Evolutionary conservation across 148 eudicot species (phyloP).

Genomic region (Selenicereus undatus): DNA sequence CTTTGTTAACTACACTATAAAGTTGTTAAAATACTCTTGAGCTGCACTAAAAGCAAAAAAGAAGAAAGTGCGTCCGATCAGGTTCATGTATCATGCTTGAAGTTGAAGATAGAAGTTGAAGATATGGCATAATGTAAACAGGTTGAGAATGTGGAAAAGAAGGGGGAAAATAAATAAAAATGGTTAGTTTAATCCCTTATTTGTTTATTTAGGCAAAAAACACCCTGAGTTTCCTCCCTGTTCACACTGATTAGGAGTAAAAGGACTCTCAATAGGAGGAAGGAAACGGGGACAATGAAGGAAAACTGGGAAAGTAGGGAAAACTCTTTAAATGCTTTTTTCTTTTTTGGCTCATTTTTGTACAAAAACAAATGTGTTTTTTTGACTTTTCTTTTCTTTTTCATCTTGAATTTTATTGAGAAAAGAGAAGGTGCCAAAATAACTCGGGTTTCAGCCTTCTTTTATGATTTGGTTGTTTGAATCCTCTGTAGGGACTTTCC

Average conservation of each 20-base stretch:
- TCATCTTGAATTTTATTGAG: constrained; percentile 3
- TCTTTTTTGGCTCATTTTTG: constrained; percentile 20
- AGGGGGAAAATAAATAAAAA: neutral
- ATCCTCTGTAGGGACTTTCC: constrained; percentile 9
- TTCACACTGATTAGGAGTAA: constrained; percentile 22
- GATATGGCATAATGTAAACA: constrained; percentile 3
- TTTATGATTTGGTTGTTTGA: neutral
- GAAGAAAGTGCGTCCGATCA: neutral
- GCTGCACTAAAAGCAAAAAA: neutral
- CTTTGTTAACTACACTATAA: constrained; percentile 1
- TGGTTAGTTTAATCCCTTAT: neutral
- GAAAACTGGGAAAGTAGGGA: constrained; percentile 21
- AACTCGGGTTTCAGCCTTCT: neutral
- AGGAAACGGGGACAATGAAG: constrained; percentile 19
- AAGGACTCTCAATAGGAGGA: constrained; percentile 13
- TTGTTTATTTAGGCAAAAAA: neutral
- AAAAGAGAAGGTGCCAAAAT: neutral
- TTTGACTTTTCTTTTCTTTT: constrained; percentile 22
- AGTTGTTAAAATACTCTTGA: constrained; percentile 13
- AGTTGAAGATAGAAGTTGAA: too few species aligned
- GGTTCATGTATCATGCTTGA: neutral
- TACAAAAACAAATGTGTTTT: constrained; percentile 19
- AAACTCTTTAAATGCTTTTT: constrained; percentile 12
- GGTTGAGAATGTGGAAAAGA: neutral
- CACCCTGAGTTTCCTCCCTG: constrained; percentile 1